Conservation (phyloP, 768 basidiomycete species). For the Lactifluus pinguis region DNA sequence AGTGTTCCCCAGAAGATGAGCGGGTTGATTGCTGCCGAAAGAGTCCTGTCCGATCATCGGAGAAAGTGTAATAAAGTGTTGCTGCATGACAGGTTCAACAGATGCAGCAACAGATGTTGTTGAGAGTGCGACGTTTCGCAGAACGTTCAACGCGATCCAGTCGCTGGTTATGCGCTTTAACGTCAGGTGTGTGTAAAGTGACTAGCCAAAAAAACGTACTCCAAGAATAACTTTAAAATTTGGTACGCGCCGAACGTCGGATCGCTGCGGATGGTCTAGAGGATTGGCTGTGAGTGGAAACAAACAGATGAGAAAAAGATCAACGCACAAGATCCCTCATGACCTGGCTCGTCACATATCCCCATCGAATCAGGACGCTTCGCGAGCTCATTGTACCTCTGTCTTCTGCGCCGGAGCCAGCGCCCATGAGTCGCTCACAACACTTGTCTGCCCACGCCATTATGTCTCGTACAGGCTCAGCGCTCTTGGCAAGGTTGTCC, state of each 20-base stretch:
- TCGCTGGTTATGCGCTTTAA: slow-evolving; percentile 42
- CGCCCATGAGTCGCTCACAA: slow-evolving; percentile 75
- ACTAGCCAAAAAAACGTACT: slow-evolving; percentile 41
- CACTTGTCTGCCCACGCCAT: slow-evolving; percentile 92
- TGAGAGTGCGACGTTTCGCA: slow-evolving; percentile 78
- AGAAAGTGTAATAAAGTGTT: slow-evolving; percentile 77
- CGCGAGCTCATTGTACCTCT: slow-evolving; percentile 76
- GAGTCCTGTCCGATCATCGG: slow-evolving; percentile 86
- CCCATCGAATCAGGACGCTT: slow-evolving; percentile 84
- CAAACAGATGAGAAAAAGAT: neutral
- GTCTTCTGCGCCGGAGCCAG: slow-evolving; percentile 57
- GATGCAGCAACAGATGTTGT: slow-evolving; percentile 89
- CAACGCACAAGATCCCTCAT: slow-evolving; percentile 78
- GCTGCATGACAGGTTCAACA: slow-evolving; percentile 86
- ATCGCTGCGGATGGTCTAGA: slow-evolving; percentile 82
- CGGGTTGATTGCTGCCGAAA: slow-evolving; percentile 44
- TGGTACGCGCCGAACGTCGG: slow-evolving; percentile 91
- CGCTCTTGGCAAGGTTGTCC: slow-evolving; percentile 61
- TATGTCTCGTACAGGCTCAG: slow-evolving; percentile 75
- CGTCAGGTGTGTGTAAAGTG: slow-evolving; percentile 13
- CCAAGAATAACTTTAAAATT: slow-evolving; percentile 83
- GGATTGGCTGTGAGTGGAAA: neutral
- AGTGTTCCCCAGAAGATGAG: slow-evolving; percentile 63
- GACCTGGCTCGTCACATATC: slow-evolving; percentile 87
- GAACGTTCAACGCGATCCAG: slow-evolving; percentile 86